phyloP scores from a whole-genome alignment of 441 rosid species.

The Breynia disticha region DNA sequence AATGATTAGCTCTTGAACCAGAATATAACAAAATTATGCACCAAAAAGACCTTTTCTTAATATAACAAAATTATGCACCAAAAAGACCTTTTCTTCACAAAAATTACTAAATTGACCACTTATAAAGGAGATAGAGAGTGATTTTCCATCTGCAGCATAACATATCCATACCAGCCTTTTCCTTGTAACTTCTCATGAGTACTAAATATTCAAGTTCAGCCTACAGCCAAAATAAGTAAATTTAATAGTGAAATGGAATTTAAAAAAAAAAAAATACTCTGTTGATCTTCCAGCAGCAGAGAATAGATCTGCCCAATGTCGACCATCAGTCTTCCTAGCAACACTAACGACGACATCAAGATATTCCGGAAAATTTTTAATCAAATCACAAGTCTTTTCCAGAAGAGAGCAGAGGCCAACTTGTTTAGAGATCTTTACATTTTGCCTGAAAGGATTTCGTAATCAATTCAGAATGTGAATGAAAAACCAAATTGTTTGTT shows the following conservation, averaged over 20 bases:
- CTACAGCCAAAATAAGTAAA: no score
- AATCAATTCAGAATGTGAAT: not conserved
- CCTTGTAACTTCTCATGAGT: not conserved
- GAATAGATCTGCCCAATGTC: conserved; percentile 97
- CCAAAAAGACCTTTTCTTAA: no score
- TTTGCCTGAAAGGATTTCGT: conserved; percentile 40
- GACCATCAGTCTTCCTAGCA: conserved; percentile 97
- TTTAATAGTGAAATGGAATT: no score
- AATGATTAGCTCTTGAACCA: no score
- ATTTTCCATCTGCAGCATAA: not conserved
- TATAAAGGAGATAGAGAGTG: not conserved
- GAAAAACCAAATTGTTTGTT: no score
- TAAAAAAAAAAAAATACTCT: conserved; percentile 41
- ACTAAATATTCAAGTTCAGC: not conserved
- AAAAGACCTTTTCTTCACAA: no score
- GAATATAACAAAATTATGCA: no score
- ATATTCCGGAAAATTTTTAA: conserved; percentile 80
- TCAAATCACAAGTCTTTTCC: conserved; percentile 89
- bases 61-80: no score
- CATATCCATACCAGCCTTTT: not conserved
- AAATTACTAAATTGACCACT: no score
- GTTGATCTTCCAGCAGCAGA: conserved; percentile 98
- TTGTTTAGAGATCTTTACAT: conserved; percentile 32
- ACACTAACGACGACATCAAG: conserved; percentile 97
- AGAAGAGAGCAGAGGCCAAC: conserved; percentile 45